Base-by-base conservation (phyloP, 306 rosid genomes). In the Fragaria nilgerrensis region DNA sequence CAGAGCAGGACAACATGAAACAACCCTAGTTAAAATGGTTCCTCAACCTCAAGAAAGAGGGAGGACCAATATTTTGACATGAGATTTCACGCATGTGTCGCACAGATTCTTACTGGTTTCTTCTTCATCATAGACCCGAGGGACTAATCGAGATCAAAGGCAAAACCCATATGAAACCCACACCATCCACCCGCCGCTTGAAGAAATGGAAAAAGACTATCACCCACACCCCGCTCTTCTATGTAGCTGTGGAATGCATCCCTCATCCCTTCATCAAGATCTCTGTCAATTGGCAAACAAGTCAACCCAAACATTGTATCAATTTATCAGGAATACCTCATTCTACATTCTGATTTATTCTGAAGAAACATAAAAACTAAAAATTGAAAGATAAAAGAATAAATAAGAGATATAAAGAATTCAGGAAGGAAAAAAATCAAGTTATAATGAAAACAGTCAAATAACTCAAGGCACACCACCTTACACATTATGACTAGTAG, bases 151-250 rank as follows among this genome's bases (percentile, higher is more conserved):
- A 27, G 29, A 27, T 27, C 29, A 27, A 27, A 27, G 29, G 29
- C 29, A 27, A 27, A 27, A 27, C 29, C 29, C 29, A 27, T 27
- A 27, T 27, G 27, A 27, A 27, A 27, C 27, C 27, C 27, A 27
- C 29, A 27, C 1, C 29, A 27, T 1, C 29, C 1, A 27, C 29
- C 1, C 29, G 1, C 29, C 29, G 97, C 97, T 79, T 84, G 97
- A 81, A 94, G 98, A 86, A 92, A 94, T 49, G 85, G 91, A 69
- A 94, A 94, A 80, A 92, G 98, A 69, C 78, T 79, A 76, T 92
- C 96, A 22, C 87, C 90, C 61, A 95, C 75, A 9, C 96, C 98
- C 76, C 98, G 92, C 87, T 92, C 97, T 74, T 92, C 97, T 66
- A 95, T 75, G 88, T 83, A 95, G 80, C 43, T 84, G 84, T 95